Percentiles rank a stretch among this genome's conserved stretches.
phyloP scores from a whole-genome alignment of 495 filamentous ascomycete species.

The Talaromyces liani region DNA sequence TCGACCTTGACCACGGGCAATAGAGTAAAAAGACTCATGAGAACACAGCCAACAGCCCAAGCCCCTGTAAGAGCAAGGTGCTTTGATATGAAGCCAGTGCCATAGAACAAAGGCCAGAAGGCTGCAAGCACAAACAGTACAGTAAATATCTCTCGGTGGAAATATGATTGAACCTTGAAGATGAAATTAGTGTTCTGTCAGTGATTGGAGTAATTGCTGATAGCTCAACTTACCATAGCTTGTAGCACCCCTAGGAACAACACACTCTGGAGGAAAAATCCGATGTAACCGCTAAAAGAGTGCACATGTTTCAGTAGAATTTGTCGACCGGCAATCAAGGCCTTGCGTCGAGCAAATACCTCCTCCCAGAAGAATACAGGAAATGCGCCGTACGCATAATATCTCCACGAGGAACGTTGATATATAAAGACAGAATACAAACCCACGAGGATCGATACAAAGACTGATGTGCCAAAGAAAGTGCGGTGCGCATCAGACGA shows the following conservation, averaged over 20 bases:
- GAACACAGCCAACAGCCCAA: constrained; percentile 68
- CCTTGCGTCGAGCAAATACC: constrained; percentile 70
- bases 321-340: constrained; percentile 58
- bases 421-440: constrained; percentile 73
- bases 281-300: constrained; percentile 44
- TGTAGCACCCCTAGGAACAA: constrained; percentile 68
- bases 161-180: constrained; percentile 73
- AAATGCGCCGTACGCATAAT: constrained; percentile 90
- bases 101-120: constrained; percentile 74
- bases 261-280: constrained; percentile 50
- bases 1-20: constrained; percentile 83
- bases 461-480: constrained; percentile 51
- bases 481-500: constrained; percentile 59
- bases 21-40: constrained; percentile 89
- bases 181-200: not conserved
- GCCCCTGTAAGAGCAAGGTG: constrained; percentile 56
- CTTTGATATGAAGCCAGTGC: constrained; percentile 57
- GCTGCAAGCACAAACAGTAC: constrained; percentile 66
- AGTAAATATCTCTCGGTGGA: constrained; percentile 81
- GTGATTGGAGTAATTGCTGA: not conserved
- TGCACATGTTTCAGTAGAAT: constrained; percentile 62
- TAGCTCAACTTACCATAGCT: constrained; percentile 71
- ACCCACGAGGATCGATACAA: constrained; percentile 64
- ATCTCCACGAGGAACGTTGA: constrained; percentile 73
- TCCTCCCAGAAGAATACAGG: constrained; percentile 96